phyloP scores from a whole-genome alignment of 257 asterid genomes.

The Prunella vulgaris region DNA sequence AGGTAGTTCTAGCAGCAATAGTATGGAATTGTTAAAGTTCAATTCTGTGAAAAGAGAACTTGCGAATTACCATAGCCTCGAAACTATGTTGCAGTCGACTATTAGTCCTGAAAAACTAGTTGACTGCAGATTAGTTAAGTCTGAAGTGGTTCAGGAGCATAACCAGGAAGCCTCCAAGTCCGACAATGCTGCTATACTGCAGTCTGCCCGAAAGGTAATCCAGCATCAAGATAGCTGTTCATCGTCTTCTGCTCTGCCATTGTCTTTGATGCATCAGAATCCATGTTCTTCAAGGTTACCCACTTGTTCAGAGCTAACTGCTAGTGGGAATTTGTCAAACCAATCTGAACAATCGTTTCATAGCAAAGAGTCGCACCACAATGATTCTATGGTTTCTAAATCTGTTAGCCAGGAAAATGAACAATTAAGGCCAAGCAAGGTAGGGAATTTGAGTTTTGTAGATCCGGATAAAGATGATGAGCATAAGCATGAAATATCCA shows the following conservation, averaged over 20 bases:
- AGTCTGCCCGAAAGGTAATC: slow-evolving; percentile 37
- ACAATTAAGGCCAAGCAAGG: slow-evolving; percentile 28
- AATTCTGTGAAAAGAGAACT: slow-evolving; percentile 43
- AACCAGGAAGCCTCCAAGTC: slow-evolving; percentile 21
- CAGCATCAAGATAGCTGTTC: slow-evolving; percentile 56
- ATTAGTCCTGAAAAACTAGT: slow-evolving; percentile 31
- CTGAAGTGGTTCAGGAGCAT: slow-evolving; percentile 45
- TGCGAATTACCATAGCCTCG: slow-evolving; percentile 28
- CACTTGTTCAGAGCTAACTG: slow-evolving; percentile 46
- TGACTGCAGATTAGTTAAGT: slow-evolving; percentile 42
- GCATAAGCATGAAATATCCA: slow-evolving; percentile 25
- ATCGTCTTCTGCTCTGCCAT: slow-evolving; percentile 44
- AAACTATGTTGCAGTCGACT: slow-evolving; percentile 26
- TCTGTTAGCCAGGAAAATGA: slow-evolving; percentile 24
- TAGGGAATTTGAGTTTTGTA: slow-evolving; percentile 26
- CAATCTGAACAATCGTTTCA: slow-evolving; percentile 49
- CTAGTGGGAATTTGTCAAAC: slow-evolving; percentile 33
- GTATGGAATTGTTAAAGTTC: slow-evolving; percentile 28
- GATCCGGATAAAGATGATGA: slow-evolving; percentile 31
- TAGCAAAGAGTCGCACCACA: slow-evolving; percentile 25
- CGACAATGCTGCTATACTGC: slow-evolving; percentile 19
- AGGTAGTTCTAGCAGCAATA: slow-evolving; percentile 36
- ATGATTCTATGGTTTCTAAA: slow-evolving; percentile 22
- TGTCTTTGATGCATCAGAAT: slow-evolving; percentile 51
- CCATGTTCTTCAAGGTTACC: slow-evolving; percentile 33